Conservation (phyloP, 257 asterid species). For the Hygrophila difformis region DNA sequence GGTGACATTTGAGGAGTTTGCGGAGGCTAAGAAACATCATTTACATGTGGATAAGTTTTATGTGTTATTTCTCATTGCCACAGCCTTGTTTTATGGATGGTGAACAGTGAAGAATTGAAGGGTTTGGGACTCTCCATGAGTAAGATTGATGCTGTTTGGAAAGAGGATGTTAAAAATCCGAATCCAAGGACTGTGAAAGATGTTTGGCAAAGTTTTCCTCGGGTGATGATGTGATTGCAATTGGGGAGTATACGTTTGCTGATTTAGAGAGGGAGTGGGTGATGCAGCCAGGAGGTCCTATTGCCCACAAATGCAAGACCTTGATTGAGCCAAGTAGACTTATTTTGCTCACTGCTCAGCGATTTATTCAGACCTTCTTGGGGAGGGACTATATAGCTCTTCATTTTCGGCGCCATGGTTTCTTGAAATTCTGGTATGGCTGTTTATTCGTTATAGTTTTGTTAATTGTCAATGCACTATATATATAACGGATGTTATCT, state of each 20-base stretch:
- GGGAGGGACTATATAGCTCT: slow-evolving; percentile 83
- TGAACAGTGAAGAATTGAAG: slow-evolving; percentile 77
- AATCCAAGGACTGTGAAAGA: slow-evolving; percentile 48
- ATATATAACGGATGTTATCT: slow-evolving; percentile 5
- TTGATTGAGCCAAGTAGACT: slow-evolving; percentile 85
- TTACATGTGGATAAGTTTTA: slow-evolving; percentile 61
- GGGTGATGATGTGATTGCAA: slow-evolving; percentile 65
- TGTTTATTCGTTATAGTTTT: slow-evolving; percentile 9
- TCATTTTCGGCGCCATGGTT: slow-evolving; percentile 95
- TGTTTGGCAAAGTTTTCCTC: slow-evolving; percentile 60
- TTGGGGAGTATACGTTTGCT: slow-evolving; percentile 98
- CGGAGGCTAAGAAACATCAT: slow-evolving; percentile 46
- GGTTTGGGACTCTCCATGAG: slow-evolving; percentile 59
- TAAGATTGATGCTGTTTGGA: slow-evolving; percentile 78
- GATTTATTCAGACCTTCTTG: slow-evolving; percentile 88
- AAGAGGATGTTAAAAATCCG: slow-evolving; percentile 87
- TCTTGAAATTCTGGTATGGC: slow-evolving; percentile 90
- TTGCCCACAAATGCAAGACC: slow-evolving; percentile 73
- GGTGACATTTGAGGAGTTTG: slow-evolving; percentile 80
- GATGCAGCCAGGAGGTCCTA: slow-evolving; percentile 96
- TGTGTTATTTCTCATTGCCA: slow-evolving; percentile 86
- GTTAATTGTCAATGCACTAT: slow-evolving; percentile 11
- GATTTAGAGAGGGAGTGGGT: slow-evolving; percentile 84
- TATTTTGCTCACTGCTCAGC: slow-evolving; percentile 87
- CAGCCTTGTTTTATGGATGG: slow-evolving; percentile 84